A percentile compares a stretch with the other conserved stretches of the same genome.
Conservation (phyloP, 495 filamentous ascomycete genomes). For the Aspergillus homomorphus region DNA sequence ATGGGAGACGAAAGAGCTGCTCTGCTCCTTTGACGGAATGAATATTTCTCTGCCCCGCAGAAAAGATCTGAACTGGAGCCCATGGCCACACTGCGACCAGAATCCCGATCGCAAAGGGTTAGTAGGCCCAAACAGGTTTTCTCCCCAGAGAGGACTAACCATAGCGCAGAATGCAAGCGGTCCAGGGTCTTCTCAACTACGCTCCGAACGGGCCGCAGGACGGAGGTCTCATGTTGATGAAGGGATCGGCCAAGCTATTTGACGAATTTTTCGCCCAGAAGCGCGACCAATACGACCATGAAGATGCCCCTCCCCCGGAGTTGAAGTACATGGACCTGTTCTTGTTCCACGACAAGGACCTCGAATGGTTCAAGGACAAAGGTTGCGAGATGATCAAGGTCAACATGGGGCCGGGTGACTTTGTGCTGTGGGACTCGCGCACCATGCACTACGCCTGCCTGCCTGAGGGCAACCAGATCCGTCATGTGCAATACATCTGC, state of each 20-base stretch:
- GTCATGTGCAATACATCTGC: slow-evolving; percentile 34
- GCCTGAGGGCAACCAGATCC: slow-evolving; percentile 36
- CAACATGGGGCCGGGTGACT: slow-evolving; percentile 36
- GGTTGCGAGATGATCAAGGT: slow-evolving; percentile 40
- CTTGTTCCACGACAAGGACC: slow-evolving; percentile 33
- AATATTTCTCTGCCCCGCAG: slow-evolving; percentile 33
- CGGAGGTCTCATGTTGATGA: slow-evolving; percentile 41
- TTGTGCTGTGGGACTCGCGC: slow-evolving; percentile 42
- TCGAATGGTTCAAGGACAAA: slow-evolving; percentile 38
- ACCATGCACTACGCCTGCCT: slow-evolving; percentile 40
- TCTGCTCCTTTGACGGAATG: slow-evolving; percentile 39
- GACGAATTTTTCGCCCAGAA: slow-evolving; percentile 36
- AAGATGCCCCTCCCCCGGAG: slow-evolving; percentile 34
- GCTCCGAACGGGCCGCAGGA: slow-evolving; percentile 40
- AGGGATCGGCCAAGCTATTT: slow-evolving; percentile 36
- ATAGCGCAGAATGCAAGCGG: slow-evolving; percentile 28
- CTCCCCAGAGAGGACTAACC: no score
- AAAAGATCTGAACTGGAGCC: slow-evolving; percentile 28
- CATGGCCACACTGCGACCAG: slow-evolving; percentile 44
- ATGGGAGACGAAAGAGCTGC: slow-evolving; percentile 40
- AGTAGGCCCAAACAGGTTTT: no score
- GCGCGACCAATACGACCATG: slow-evolving; percentile 27
- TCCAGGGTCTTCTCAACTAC: slow-evolving; percentile 39
- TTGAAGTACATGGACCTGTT: slow-evolving; percentile 34
- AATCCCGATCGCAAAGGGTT: slow-evolving; percentile 34